A percentile compares a stretch with the other conserved stretches of the same genome.
Evolutionary conservation across 805 yeast genomes (phyloP).

Genomic region (Cyberlindnera maclurae): DNA sequence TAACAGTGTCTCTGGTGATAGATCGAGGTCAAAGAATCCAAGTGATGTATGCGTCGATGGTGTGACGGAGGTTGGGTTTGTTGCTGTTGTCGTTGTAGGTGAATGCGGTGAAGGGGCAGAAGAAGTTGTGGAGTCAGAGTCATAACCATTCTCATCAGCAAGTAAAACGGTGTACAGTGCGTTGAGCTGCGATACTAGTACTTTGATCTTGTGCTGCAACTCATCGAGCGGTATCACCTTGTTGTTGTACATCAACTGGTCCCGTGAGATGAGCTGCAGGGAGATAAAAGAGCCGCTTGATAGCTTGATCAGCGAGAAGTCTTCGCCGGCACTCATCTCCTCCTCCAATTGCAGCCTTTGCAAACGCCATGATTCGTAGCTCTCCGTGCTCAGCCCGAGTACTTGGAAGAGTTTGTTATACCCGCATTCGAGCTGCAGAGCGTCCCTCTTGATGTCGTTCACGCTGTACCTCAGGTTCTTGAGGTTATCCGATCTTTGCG

Average conservation of each 20-base stretch:
- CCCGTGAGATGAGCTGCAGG: constrained; percentile 3
- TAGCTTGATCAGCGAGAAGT: constrained; percentile 9
- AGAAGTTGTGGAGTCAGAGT: constrained; percentile 6
- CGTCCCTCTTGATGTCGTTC: constrained; percentile 9
- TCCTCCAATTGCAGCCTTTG: neutral
- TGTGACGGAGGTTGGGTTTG: neutral
- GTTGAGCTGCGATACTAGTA: constrained; percentile 6
- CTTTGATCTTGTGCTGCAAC: constrained; percentile 8
- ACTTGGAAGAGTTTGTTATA: constrained; percentile 9
- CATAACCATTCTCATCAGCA: constrained; percentile 2
- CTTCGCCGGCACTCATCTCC: constrained; percentile 3
- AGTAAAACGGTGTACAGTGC: constrained; percentile 3
- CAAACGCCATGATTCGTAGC: constrained; percentile 16
- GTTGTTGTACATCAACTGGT: constrained; percentile 10
- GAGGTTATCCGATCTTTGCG: constrained; percentile 30
- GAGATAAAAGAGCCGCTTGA: constrained; percentile 9
- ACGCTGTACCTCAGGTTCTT: constrained; percentile 19
- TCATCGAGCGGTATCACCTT: constrained; percentile 10
- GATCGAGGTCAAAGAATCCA: constrained; percentile 14
- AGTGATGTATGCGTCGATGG: neutral
- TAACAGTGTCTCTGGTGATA: constrained; percentile 12
- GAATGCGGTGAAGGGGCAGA: constrained; percentile 12
- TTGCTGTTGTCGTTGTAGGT: too few species aligned
- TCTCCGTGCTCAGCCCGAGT: constrained; percentile 11
- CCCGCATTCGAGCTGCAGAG: constrained; percentile 6